Evolutionary conservation across 495 filamentous ascomycete genomes (phyloP).

Genomic region (Neohortaea acidophila): DNA sequence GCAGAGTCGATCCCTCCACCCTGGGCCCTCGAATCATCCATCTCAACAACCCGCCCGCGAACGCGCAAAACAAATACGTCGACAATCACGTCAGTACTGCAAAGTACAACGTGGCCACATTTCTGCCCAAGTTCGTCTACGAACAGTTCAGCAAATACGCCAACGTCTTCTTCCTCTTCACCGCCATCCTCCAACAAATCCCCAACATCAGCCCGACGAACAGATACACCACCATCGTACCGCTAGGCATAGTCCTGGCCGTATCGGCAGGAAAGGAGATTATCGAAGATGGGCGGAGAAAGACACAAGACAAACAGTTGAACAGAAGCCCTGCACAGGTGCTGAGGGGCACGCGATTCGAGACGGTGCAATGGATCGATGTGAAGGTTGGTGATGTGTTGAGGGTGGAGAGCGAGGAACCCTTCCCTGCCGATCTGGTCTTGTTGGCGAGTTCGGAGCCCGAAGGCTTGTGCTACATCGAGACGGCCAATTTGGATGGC

Average conservation of each 20-base stretch:
- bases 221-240: constrained; percentile 87
- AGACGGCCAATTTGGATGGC: constrained; percentile 95
- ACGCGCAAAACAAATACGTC: constrained; percentile 71
- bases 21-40: constrained; percentile 86
- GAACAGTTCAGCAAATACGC: constrained; percentile 99
- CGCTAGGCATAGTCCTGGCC: constrained; percentile 71
- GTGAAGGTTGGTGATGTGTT: constrained; percentile 89
- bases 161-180: constrained; percentile 99
- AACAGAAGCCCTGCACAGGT: constrained; percentile 82
- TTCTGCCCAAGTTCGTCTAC: constrained; percentile 92
- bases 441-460: constrained; percentile 90
- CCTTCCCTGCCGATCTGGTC: constrained; percentile 90
- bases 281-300: constrained; percentile 85
- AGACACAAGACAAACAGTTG: constrained; percentile 68
- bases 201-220: constrained; percentile 91
- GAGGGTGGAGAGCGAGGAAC: constrained; percentile 85
- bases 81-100: constrained; percentile 95
- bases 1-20: constrained; percentile 74
- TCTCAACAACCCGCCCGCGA: constrained; percentile 94
- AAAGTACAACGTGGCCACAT: constrained; percentile 94
- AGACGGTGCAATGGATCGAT: constrained; percentile 82
- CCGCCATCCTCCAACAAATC: constrained; percentile 87
- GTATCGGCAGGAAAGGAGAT: constrained; percentile 92
- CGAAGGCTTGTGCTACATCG: constrained; percentile 96
- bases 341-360: constrained; percentile 68